These are phyloP conservation scores for Ogataea polymorpha DNA, from an alignment of 805 yeast genomes.

Conservation along the genomic window DNA sequence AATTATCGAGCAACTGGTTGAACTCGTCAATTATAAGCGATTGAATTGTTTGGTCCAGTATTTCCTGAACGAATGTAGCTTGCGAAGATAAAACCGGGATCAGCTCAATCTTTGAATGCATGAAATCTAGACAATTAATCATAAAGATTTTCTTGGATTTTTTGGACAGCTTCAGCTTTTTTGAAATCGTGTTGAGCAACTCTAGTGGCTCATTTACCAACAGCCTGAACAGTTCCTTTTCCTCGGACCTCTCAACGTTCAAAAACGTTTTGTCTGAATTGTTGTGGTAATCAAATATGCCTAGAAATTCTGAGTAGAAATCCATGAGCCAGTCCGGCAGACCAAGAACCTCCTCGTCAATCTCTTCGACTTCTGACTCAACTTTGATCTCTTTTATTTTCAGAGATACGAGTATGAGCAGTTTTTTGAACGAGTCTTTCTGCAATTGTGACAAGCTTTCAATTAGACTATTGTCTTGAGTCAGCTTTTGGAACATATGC, in stretches of 20 bases:
- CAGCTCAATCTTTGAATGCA: constrained; percentile 52
- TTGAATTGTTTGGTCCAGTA: constrained; percentile 35
- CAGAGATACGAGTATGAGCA: constrained; percentile 39
- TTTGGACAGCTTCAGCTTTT: constrained; percentile 28
- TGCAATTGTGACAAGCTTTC: constrained; percentile 33
- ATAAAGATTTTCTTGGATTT: constrained; percentile 40
- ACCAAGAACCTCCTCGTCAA: constrained; percentile 51
- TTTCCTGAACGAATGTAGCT: constrained; percentile 35
- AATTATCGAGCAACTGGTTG: constrained; percentile 44
- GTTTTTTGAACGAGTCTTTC: constrained; percentile 35
- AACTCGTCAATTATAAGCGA: constrained; percentile 46
- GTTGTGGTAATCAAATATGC: constrained; percentile 46
- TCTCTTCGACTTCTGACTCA: constrained; percentile 31
- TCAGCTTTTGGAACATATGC: constrained; percentile 58
- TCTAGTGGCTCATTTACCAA: constrained; percentile 47
- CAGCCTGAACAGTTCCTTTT: constrained; percentile 37
- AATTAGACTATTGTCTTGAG: constrained; percentile 22
- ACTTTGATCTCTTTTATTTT: constrained; percentile 33
- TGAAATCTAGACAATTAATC: constrained; percentile 59
- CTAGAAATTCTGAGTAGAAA: constrained; percentile 58
- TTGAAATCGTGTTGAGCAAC: constrained; percentile 28
- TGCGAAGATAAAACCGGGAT: constrained; percentile 38
- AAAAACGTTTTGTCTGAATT: constrained; percentile 38
- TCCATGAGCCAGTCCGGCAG: constrained; percentile 83
- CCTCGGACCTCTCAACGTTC: constrained; percentile 36